Conservation (phyloP, 2,329 filamentous ascomycete species). For the Talaromyces albobiverticillius region DNA sequence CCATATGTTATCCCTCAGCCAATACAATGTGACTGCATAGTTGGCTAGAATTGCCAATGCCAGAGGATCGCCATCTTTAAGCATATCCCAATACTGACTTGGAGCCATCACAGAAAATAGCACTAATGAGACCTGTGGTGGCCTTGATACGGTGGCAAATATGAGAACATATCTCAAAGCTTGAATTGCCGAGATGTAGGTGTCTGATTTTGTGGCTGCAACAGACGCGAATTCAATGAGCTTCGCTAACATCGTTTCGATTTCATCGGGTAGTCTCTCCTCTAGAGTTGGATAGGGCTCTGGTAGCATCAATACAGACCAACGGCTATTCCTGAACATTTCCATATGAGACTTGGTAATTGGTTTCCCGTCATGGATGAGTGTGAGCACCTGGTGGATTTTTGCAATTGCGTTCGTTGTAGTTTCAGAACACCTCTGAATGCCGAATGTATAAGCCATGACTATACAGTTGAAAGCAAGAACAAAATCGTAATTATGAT, state of each 20-base stretch:
- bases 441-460: slow-evolving; percentile 11
- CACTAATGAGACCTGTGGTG: not conserved
- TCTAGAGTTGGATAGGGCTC: not conserved
- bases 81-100: slow-evolving; percentile 9
- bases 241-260: slow-evolving; percentile 10
- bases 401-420: slow-evolving; percentile 7
- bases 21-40: slow-evolving; percentile 9
- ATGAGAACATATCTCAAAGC: slow-evolving; percentile 4
- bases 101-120: slow-evolving; percentile 5
- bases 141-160: not conserved
- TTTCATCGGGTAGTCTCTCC: slow-evolving; percentile 1
- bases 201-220: not conserved
- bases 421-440: slow-evolving; percentile 9
- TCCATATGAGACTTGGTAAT: slow-evolving; percentile 6
- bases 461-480: slow-evolving; percentile 10
- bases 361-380: slow-evolving; percentile 1
- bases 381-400: slow-evolving; percentile 8
- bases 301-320: slow-evolving; percentile 8
- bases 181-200: slow-evolving; percentile 5
- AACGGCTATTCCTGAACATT: not conserved
- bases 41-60: slow-evolving; percentile 13
- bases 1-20: slow-evolving; percentile 9
- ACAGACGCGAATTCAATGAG: not conserved
- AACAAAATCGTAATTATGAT: slow-evolving; percentile 2
- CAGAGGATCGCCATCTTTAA: slow-evolving; percentile 5